These are phyloP conservation scores for Botryotinia calthae DNA, from an alignment of 2,329 filamentous ascomycete species.

Conservation along the genomic window DNA sequence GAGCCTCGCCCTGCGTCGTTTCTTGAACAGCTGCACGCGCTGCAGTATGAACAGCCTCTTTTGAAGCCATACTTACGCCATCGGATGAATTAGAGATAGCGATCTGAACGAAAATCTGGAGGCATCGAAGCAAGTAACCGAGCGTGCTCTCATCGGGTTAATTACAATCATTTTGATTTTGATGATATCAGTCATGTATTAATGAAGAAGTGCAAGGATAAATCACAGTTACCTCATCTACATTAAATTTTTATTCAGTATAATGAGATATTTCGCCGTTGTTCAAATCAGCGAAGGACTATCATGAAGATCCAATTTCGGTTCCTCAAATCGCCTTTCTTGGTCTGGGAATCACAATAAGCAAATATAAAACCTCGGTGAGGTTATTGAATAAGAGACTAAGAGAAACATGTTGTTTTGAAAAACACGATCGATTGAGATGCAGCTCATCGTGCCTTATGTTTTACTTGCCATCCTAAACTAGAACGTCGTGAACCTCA, in stretches of 20 bases:
- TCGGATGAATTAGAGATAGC: background rate
- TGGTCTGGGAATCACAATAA: constrained; percentile 3
- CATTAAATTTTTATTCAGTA: background rate
- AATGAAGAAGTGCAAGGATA: background rate
- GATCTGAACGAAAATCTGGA: background rate
- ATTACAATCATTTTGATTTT: background rate
- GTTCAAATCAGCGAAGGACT: background rate
- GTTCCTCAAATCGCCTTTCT: background rate
- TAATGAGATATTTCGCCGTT: background rate
- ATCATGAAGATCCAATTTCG: constrained; percentile 16
- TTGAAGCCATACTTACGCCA: constrained; percentile 5
- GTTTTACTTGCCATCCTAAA: background rate
- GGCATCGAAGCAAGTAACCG: background rate
- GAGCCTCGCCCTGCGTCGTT: constrained; percentile 10
- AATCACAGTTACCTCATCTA: background rate
- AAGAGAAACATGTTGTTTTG: background rate
- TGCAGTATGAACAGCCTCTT: background rate
- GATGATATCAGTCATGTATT: background rate
- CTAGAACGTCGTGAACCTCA: background rate
- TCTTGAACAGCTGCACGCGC: constrained; percentile 3
- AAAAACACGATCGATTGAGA: background rate
- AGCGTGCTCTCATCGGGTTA: background rate
- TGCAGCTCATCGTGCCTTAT: background rate
- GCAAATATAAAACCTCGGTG: background rate
- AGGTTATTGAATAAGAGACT: background rate